A percentile compares a stretch with the other conserved stretches of the same genome.
phyloP scores from a whole-genome alignment of 1,139 yeast species.

The Scheffersomyces titani region DNA sequence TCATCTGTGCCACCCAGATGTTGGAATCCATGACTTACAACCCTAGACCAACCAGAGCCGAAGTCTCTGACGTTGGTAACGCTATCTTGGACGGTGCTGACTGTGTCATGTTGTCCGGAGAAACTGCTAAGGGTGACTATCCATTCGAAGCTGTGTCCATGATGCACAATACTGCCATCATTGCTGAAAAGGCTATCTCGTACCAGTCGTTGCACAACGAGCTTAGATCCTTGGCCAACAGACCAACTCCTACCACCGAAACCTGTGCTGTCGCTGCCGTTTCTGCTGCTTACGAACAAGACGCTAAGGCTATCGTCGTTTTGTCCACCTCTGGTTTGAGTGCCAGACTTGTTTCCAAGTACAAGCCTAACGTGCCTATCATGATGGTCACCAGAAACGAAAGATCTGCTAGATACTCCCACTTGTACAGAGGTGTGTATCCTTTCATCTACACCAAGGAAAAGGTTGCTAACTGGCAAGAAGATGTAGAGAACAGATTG shows the following conservation, averaged over 20 bases:
- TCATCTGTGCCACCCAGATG: conserved; percentile 99
- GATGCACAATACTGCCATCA: conserved; percentile 97
- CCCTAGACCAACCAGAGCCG: conserved; percentile 99
- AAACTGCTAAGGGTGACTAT: conserved; percentile 99
- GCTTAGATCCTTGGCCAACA: conserved; percentile 78
- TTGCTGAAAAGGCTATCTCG: conserved; percentile 97
- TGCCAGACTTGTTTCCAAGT: conserved; percentile 94
- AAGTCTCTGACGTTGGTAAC: conserved; percentile 98
- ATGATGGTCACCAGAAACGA: conserved; percentile 97
- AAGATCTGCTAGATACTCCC: conserved; percentile 91
- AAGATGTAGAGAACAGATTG: conserved; percentile 93
- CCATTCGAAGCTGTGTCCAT: conserved; percentile 96
- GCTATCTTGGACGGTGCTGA: conserved; percentile 99
- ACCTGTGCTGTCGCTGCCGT: conserved; percentile 98
- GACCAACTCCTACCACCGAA: conserved; percentile 93
- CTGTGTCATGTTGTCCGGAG: conserved; percentile 99
- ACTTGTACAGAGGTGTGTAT: conserved; percentile 97
- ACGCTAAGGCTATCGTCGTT: conserved; percentile 95
- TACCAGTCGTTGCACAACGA: conserved; percentile 87
- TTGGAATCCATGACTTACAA: conserved; percentile 98
- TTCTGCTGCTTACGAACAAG: conserved; percentile 92
- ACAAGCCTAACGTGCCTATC: conserved; percentile 96
- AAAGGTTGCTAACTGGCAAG: conserved; percentile 85
- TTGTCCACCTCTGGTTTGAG: conserved; percentile 94
- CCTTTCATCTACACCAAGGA: conserved; percentile 83